phyloP scores from a whole-genome alignment of 768 basidiomycete genomes.

The Suillus tomentosus region DNA sequence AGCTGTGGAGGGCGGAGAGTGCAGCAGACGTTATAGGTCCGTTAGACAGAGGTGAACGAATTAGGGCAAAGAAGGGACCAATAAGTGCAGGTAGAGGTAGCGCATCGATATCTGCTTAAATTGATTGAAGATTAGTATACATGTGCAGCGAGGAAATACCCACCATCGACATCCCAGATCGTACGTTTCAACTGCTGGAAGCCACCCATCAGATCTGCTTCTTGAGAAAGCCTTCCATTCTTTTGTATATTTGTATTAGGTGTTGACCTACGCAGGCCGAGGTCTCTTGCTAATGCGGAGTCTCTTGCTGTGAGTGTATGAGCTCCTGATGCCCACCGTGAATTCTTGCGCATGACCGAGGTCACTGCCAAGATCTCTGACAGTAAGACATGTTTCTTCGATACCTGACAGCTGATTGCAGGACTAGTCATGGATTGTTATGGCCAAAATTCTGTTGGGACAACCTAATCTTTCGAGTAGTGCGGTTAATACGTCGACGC shows the following conservation, averaged over 20 bases:
- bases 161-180: conserved; percentile 70
- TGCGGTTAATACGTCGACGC: background rate
- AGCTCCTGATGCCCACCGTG: conserved; percentile 85
- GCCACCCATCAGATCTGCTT: conserved; percentile 85
- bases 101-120: conserved; percentile 53
- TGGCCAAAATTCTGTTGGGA: background rate
- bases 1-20: conserved; percentile 82
- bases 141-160: conserved; percentile 23
- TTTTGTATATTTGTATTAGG: conserved; percentile 44
- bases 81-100: conserved; percentile 67
- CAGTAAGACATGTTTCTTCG: conserved; percentile 78
- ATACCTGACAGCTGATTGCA: conserved; percentile 32
- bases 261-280: conserved; percentile 68
- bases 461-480: background rate
- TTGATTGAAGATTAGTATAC: background rate
- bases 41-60: conserved; percentile 92
- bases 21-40: conserved; percentile 97
- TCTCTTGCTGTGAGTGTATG: conserved; percentile 64
- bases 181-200: conserved; percentile 84
- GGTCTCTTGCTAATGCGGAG: conserved; percentile 69
- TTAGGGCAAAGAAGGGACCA: conserved; percentile 88
- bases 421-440: background rate
- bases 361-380: conserved; percentile 93
- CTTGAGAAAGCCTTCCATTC: conserved; percentile 57
- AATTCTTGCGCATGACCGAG: conserved; percentile 95